Evolutionary conservation across 2,329 filamentous ascomycete genomes (phyloP).

Genomic region (Metarhizium humberi): DNA sequence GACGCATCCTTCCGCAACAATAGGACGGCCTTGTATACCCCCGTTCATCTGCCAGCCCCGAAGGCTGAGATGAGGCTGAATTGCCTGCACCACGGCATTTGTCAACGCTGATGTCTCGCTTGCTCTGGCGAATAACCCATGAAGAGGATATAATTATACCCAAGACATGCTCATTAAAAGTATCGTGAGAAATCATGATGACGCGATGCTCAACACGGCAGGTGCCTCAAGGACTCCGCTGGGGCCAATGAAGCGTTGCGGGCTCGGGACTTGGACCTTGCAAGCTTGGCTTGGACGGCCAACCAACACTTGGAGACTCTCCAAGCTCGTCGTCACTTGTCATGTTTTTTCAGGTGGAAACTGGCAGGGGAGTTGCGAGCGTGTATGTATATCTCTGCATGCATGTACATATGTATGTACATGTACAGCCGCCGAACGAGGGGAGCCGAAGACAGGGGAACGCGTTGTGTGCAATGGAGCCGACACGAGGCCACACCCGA

Average conservation of each 20-base stretch:
- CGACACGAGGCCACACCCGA: background rate
- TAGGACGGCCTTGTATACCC: background rate
- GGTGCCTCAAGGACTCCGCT: too few relatives aligned
- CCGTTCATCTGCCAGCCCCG: background rate
- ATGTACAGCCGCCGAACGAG: background rate
- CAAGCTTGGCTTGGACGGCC: background rate
- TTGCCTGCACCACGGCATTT: background rate
- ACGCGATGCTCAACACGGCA: background rate
- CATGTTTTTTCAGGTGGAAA: background rate
- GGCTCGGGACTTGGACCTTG: too few relatives aligned
- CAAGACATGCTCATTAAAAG: background rate
- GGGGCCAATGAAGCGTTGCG: too few relatives aligned
- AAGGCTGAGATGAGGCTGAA: conserved; percentile 4
- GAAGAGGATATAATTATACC: background rate
- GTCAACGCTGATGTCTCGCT: background rate
- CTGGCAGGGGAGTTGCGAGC: background rate
- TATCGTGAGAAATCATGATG: background rate
- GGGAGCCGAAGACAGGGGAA: background rate
- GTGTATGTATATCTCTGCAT: too few relatives aligned
- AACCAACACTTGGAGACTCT: too few relatives aligned
- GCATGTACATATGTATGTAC: too few relatives aligned
- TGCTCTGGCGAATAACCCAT: background rate
- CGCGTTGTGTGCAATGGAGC: background rate
- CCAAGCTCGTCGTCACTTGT: background rate
- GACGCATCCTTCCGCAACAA: background rate